Evolutionary conservation across 2,329 filamentous ascomycete species (phyloP).

Genomic region (Microthyrium microscopicum): DNA sequence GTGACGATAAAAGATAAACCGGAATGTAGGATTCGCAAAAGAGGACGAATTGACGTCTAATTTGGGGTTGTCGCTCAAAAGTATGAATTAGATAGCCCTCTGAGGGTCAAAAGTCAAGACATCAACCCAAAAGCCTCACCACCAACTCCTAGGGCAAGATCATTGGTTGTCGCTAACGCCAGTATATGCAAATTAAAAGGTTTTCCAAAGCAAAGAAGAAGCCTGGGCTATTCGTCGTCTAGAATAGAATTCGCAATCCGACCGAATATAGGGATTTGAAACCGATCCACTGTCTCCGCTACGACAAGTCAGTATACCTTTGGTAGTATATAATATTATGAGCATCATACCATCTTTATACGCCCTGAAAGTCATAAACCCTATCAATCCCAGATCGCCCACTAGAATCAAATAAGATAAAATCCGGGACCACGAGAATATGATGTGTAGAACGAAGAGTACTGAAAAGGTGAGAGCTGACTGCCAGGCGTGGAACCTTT

Average conservation of each 20-base stretch:
- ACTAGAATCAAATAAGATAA: conserved; percentile 72
- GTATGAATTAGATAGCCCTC: too few species aligned
- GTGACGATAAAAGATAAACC: too few species aligned
- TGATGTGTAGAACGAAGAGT: conserved; percentile 57
- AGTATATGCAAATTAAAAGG: too few species aligned
- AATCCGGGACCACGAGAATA: conserved; percentile 72
- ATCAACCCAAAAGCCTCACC: too few species aligned
- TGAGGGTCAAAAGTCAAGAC: too few species aligned
- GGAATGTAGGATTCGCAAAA: too few species aligned
- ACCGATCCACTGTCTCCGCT: conserved; percentile 50
- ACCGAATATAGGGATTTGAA: conserved; percentile 78
- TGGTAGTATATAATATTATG: conserved; percentile 11
- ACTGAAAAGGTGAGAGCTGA: conserved; percentile 66
- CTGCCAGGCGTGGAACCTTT: conserved; percentile 93
- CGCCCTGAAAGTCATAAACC: conserved; percentile 57
- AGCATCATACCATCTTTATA: conserved; percentile 60
- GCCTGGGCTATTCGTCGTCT: conserved; percentile 85
- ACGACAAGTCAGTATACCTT: conserved; percentile 1
- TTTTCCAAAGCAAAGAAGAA: too few species aligned
- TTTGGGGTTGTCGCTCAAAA: too few species aligned
- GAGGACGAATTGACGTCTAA: too few species aligned
- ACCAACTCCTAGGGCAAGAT: too few species aligned
- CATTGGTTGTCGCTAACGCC: too few species aligned
- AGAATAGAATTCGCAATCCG: conserved; percentile 73
- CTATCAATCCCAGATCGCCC: conserved; percentile 59